Conservation (phyloP, 2,329 filamentous ascomycete genomes). For the Aureobasidium namibiae region DNA sequence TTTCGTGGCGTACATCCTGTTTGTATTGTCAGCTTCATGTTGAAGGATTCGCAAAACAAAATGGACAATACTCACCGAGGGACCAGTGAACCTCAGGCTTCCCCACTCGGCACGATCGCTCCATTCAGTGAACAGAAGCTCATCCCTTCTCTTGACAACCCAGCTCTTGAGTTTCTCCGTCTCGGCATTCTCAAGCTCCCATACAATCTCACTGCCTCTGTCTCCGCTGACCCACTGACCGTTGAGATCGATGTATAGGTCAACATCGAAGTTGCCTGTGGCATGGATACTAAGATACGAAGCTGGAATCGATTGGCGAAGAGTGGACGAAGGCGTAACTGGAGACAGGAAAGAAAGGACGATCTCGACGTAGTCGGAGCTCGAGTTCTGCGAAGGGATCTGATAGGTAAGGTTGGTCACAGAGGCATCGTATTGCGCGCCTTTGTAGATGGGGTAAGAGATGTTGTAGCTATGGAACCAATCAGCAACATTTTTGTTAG, state of each 20-base stretch:
- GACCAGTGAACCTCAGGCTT: slow-evolving; percentile 66
- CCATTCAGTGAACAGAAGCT: slow-evolving; percentile 67
- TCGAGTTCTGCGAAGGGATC: slow-evolving; percentile 37
- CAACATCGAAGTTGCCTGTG: slow-evolving; percentile 50
- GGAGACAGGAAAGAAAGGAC: slow-evolving; percentile 64
- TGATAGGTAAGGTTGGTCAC: slow-evolving; percentile 61
- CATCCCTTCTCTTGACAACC: slow-evolving; percentile 50
- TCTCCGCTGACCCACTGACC: slow-evolving; percentile 75
- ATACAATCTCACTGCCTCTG: slow-evolving; percentile 58
- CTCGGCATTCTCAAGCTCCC: slow-evolving; percentile 48
- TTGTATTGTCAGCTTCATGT: slow-evolving; percentile 23
- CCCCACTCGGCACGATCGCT: slow-evolving; percentile 78
- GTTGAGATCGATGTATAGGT: slow-evolving; percentile 41
- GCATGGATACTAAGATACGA: slow-evolving; percentile 67
- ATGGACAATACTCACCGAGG: slow-evolving; percentile 26
- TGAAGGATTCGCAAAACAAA: slow-evolving; percentile 38
- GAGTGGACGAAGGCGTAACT: slow-evolving; percentile 71
- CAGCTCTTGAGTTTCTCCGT: slow-evolving; percentile 50
- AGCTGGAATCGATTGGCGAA: slow-evolving; percentile 74
- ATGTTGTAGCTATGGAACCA: slow-evolving; percentile 43
- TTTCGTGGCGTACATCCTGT: slow-evolving; percentile 56
- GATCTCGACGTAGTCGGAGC: slow-evolving; percentile 42
- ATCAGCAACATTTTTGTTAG: not conserved
- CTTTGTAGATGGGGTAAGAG: slow-evolving; percentile 50
- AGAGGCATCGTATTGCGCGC: slow-evolving; percentile 59